These are phyloP conservation scores for Apiotrichum akiyoshidainum DNA, from an alignment of 1,284 basidiomycete genomes.

Conservation along the genomic window DNA sequence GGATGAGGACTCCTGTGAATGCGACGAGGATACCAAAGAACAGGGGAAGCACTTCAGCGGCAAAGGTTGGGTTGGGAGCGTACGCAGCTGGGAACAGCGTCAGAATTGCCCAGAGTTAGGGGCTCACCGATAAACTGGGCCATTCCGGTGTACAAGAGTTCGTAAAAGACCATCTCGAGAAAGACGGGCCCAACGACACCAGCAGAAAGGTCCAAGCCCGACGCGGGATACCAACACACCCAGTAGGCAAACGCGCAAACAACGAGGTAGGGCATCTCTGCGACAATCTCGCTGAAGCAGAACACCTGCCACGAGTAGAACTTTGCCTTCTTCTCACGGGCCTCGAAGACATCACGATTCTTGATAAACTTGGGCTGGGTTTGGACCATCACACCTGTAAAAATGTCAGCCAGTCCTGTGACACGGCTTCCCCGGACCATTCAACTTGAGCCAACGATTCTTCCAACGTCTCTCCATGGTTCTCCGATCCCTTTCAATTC, in stretches of 20 bases:
- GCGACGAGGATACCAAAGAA: slow-evolving; percentile 25
- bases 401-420: no score
- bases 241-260: slow-evolving; percentile 30
- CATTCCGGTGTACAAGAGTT: slow-evolving; percentile 46
- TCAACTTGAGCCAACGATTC: no score
- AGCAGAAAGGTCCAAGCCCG: background rate
- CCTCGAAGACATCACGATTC: slow-evolving; percentile 48
- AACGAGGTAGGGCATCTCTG: slow-evolving; percentile 42
- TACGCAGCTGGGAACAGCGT: slow-evolving; percentile 22
- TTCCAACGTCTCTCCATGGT: no score
- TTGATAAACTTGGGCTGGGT: slow-evolving; percentile 50
- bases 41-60: slow-evolving; percentile 27
- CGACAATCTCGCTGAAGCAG: slow-evolving; percentile 36
- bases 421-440: no score
- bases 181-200: slow-evolving; percentile 25
- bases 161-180: slow-evolving; percentile 44
- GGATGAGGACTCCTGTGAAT: slow-evolving; percentile 38
- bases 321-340: slow-evolving; percentile 46
- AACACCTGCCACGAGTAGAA: slow-evolving; percentile 46
- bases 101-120: background rate
- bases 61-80: slow-evolving; percentile 37
- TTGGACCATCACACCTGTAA: slow-evolving; percentile 11
- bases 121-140: slow-evolving; percentile 28
- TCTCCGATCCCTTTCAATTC: no score
- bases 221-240: slow-evolving; percentile 8